A percentile compares a stretch with the other conserved stretches of the same genome.
These are phyloP conservation scores for Aspergillus fructus DNA, from an alignment of 2,329 filamentous ascomycete genomes.

Conservation along the genomic window DNA sequence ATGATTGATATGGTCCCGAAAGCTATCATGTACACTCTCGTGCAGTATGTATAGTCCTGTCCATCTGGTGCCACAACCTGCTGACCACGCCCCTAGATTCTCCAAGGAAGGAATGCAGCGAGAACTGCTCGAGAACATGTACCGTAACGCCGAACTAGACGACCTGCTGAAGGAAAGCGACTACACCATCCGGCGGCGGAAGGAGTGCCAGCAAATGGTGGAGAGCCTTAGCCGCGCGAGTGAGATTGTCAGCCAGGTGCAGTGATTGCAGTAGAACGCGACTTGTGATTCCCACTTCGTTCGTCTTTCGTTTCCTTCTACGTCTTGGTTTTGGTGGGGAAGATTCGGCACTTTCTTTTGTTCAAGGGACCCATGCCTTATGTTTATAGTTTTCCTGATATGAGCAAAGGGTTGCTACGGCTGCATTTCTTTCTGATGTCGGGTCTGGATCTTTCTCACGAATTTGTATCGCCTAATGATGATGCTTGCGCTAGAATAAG, in stretches of 20 bases:
- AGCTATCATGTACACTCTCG: slow-evolving; percentile 96
- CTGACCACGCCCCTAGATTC: slow-evolving; percentile 55
- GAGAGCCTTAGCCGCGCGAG: slow-evolving; percentile 85
- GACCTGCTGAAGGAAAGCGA: slow-evolving; percentile 97
- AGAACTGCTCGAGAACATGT: slow-evolving; percentile 96
- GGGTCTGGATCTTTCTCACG: slow-evolving; percentile 19
- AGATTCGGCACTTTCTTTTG: slow-evolving; percentile 11
- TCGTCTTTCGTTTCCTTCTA: slow-evolving; percentile 9
- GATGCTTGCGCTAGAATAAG: slow-evolving; percentile 19
- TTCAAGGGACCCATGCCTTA: slow-evolving; percentile 13
- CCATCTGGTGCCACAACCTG: neutral
- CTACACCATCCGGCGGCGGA: slow-evolving; percentile 89
- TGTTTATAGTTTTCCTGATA: slow-evolving; percentile 16
- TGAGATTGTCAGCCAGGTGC: slow-evolving; percentile 87
- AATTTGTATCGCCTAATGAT: slow-evolving; percentile 29
- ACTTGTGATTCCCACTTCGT: slow-evolving; percentile 15
- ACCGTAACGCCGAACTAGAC: slow-evolving; percentile 84
- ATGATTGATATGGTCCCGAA: slow-evolving; percentile 99
- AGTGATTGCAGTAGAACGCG: slow-evolving; percentile 40
- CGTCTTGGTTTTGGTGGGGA: slow-evolving; percentile 14
- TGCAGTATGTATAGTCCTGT: slow-evolving; percentile 67
- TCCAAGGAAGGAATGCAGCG: slow-evolving; percentile 99
- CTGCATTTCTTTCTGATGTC: slow-evolving; percentile 17
- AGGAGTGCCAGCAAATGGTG: slow-evolving; percentile 99
- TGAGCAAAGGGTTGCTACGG: slow-evolving; percentile 13